Percentiles rank a stretch among this genome's conserved stretches.
phyloP scores from a whole-genome alignment of 371 early-diverging fungal genomes.

The Mortierella sp. region DNA sequence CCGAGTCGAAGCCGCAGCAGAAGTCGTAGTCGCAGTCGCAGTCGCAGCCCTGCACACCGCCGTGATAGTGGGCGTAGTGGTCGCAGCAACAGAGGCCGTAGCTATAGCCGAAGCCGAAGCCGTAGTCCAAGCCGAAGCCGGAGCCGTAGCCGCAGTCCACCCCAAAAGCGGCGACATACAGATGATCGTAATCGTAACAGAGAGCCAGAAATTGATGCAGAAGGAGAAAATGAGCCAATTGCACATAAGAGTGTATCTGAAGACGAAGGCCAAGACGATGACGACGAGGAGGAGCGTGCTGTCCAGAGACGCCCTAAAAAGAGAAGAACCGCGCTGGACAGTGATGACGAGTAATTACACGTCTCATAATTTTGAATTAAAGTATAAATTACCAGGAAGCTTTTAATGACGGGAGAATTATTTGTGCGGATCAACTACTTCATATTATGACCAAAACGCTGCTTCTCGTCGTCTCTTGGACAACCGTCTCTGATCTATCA shows the following conservation, averaged over 20 bases:
- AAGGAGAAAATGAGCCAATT: constrained; percentile 18
- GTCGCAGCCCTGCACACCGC: constrained; percentile 27
- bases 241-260: constrained; percentile 19
- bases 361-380: no score
- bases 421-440: neutral
- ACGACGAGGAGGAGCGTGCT: constrained; percentile 51
- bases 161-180: constrained; percentile 21
- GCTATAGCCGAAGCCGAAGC: constrained; percentile 36
- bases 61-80: constrained; percentile 3
- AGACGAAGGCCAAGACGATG: constrained; percentile 37
- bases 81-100: constrained; percentile 22
- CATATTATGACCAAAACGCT: constrained; percentile 6
- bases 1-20: constrained; percentile 26
- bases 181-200: constrained; percentile 17
- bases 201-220: constrained; percentile 20
- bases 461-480: constrained; percentile 3
- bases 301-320: constrained; percentile 56
- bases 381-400: neutral
- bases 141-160: constrained; percentile 46
- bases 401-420: neutral
- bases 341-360: constrained; percentile 50
- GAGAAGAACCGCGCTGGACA: constrained; percentile 53
- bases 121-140: constrained; percentile 36
- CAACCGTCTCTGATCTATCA: neutral
- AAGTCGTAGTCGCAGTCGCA: constrained; percentile 37